Base-by-base conservation (phyloP, 2,329 filamentous ascomycete genomes). In the Colletotrichum orbiculare region DNA sequence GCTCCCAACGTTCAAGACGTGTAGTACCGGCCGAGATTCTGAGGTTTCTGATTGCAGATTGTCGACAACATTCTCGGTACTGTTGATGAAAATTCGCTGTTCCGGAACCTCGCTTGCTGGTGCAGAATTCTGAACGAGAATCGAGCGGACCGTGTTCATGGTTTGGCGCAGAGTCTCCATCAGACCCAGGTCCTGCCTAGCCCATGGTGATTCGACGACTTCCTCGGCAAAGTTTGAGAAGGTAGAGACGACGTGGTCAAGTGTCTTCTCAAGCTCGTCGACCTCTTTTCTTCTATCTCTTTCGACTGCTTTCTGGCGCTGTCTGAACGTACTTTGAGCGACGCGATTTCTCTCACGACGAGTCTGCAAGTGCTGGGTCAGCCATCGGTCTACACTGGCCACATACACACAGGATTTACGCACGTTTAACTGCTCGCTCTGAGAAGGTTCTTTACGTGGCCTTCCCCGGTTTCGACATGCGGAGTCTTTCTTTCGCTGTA, bases 321-420 rank as follows among this genome's bases (percentile, higher is more conserved):
- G 45, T 2, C 55, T 45, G 33, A 58, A 58, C 7, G 47, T 50
- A 15, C 39, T 48, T 4, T 58, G 55, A 1, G 55, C 55, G 13
- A 49, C n/a, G 17, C 55, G 55, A n/a, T 58, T 58, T 7, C 46
- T 58, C 33, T 58, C 55, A 8, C 55, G 55, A 12, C 55, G 55
- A 12, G n/a, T 48, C 55, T 58, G 37, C 25, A 0, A 2, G 2
- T 7, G 11, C 12, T 35, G 38, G 13, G 4, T 37, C 15, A 8
- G n/a, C 10, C 25, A 2, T 8, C 8, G 13, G 53, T 13, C 17
- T 7, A 33, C 3, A 1, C 9, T 7, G 2, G 5, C 34, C 6
- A 15, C 42, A 43, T n/a, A 13, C 13, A 13, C 8, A 13, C 42
- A 6, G 13, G 4, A 5, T 25, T 12, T 43, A 43, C 41, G 42